phyloP scores from a whole-genome alignment of 1,139 yeast species.

The Kluyveromyces sp. region DNA sequence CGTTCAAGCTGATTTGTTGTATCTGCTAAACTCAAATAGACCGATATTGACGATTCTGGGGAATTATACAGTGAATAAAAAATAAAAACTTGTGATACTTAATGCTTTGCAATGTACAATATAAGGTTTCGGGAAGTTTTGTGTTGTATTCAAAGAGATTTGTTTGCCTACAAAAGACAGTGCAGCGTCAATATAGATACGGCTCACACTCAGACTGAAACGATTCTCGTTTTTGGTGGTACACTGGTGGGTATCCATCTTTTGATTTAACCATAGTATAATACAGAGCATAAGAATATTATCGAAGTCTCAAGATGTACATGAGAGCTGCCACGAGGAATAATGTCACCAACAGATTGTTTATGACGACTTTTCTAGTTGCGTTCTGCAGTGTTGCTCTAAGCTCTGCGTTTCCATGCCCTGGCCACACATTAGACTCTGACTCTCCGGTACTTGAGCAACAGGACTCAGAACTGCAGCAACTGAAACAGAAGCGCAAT shows the following conservation, averaged over 20 bases:
- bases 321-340: conserved; percentile 35
- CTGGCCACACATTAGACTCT: conserved; percentile 36
- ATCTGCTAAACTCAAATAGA: background rate
- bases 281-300: background rate
- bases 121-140: no score
- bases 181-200: no score
- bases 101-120: no score
- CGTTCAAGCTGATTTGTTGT: background rate
- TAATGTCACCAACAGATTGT: conserved; percentile 34
- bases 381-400: conserved; percentile 38
- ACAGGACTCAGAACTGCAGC: conserved; percentile 13
- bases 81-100: background rate
- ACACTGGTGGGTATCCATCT: no score
- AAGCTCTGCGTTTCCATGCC: conserved; percentile 37
- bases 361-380: conserved; percentile 35
- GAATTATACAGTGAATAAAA: no score
- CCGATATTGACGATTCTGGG: background rate
- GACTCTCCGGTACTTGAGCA: conserved; percentile 25
- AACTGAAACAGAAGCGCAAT: conserved; percentile 6
- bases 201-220: no score
- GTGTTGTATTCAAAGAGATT: no score
- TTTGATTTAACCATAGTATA: no score
- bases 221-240: no score
- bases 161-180: no score
- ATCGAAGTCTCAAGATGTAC: conserved; percentile 3